Base-by-base conservation (phyloP, 768 basidiomycete genomes). In the Pleurotus pulmonarius region DNA sequence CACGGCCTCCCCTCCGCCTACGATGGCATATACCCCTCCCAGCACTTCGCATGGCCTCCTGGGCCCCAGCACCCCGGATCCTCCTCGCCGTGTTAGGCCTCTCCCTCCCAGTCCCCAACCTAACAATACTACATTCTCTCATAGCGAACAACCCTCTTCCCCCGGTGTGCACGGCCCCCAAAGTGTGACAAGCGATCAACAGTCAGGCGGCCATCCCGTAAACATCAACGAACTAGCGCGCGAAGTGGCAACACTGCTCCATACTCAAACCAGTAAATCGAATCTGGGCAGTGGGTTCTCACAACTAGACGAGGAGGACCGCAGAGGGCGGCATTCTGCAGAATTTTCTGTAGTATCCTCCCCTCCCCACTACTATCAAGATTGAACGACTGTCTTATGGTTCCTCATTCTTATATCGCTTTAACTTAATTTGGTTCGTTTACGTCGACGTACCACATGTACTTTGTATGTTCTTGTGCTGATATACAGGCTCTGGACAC, bases 211-310 rank as follows among this genome's bases (percentile, higher is more conserved):
- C n/a, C 48, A 41, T 29, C 41, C 54, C 16, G 24, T 55, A 44
- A 55, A 55, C 9, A 55, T 55, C 43, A 55, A 55, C 25, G 54
- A 45, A 45, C 54, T 55, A 8, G 54, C 54, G 15, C 41, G 54
- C 16, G 54, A 55, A 25, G 54, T 55, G 13, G 54, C 44, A 12
- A 44, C 45, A 15, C 25, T 55, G 6, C 41, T 55, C 20, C n/a
- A 55, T 12, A 22, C 20, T 16, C 47, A 24, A 7, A n/a, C 22
- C 15, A 40, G 5, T 15, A 26, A 13, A 18, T 26, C 53, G 1
- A 55, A n/a, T 20, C 49, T 38, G 12, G 26, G 49, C 38, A n/a
- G 38, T 12, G 41, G 51, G 37, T 53, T 53, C 39, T 41, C 22
- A 40, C 51, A 41, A 16, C 9, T 53, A 6, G 22, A 20, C 12